Conservation (phyloP, 805 yeast species). For the Yamadazyma sp. region DNA sequence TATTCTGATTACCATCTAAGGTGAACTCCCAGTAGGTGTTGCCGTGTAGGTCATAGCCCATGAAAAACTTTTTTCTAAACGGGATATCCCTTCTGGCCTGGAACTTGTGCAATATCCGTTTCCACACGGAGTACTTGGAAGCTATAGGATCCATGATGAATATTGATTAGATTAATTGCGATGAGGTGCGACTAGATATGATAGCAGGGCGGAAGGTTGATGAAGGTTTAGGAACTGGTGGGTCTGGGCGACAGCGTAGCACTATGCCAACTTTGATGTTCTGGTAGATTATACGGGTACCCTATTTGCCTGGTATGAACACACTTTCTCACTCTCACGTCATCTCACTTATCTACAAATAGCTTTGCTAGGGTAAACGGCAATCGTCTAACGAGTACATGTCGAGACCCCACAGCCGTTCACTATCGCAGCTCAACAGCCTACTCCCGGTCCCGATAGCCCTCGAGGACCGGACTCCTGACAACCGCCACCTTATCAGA, state of each 20-base stretch:
- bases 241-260: no score
- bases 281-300: no score
- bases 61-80: conserved; percentile 64
- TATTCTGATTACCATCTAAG: conserved; percentile 49
- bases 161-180: no score
- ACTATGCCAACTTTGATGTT: no score
- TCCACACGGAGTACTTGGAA: conserved; percentile 49
- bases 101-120: conserved; percentile 54
- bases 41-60: conserved; percentile 79
- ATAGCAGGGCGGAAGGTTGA: no score
- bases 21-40: conserved; percentile 85
- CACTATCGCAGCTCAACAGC: conserved; percentile 26
- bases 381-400: conserved; percentile 1
- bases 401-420: conserved; percentile 17
- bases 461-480: conserved; percentile 22
- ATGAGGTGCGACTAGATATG: no score
- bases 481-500: conserved; percentile 17
- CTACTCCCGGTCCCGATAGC: conserved; percentile 41
- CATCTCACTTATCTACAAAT: no score
- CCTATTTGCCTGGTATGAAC: no score
- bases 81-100: conserved; percentile 64
- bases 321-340: no score
- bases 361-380: no score
- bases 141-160: conserved; percentile 48
- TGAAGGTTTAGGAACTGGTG: no score